Evolutionary conservation across 768 basidiomycete genomes (phyloP).

Genomic region (Agrocybe chaxingu): DNA sequence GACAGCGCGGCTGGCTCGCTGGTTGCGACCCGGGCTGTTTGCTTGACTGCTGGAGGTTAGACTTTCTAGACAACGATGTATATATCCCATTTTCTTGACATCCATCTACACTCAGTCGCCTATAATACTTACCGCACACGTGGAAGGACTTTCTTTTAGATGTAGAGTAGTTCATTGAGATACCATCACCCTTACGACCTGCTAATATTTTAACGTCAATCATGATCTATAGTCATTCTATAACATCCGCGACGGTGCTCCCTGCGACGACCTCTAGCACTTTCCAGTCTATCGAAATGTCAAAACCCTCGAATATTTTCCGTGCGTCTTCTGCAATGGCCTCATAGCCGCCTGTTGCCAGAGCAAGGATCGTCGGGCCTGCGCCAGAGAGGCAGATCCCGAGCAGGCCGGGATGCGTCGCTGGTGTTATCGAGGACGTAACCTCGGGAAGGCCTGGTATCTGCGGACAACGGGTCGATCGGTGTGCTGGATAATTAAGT

Average conservation of each 20-base stretch:
- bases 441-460: conserved; percentile 96
- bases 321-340: conserved; percentile 81
- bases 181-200: conserved; percentile 13
- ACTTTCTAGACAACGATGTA: conserved; percentile 1
- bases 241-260: conserved; percentile 28
- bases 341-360: conserved; percentile 84
- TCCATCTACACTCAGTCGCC: neutral
- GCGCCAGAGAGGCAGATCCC: conserved; percentile 98
- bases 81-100: neutral
- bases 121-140: neutral
- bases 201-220: conserved; percentile 15
- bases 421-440: conserved; percentile 82
- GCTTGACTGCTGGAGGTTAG: conserved; percentile 79
- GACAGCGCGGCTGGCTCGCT: conserved; percentile 62
- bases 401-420: conserved; percentile 88
- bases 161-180: conserved; percentile 15
- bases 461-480: conserved; percentile 35
- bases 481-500: neutral
- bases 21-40: conserved; percentile 86
- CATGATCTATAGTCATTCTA: conserved; percentile 10
- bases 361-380: conserved; percentile 94
- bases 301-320: conserved; percentile 64
- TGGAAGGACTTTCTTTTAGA: conserved; percentile 13
- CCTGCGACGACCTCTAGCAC: conserved; percentile 64
- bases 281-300: conserved; percentile 89